phyloP scores from a whole-genome alignment of 257 asterid species.

The Lavandula angustifolia region DNA sequence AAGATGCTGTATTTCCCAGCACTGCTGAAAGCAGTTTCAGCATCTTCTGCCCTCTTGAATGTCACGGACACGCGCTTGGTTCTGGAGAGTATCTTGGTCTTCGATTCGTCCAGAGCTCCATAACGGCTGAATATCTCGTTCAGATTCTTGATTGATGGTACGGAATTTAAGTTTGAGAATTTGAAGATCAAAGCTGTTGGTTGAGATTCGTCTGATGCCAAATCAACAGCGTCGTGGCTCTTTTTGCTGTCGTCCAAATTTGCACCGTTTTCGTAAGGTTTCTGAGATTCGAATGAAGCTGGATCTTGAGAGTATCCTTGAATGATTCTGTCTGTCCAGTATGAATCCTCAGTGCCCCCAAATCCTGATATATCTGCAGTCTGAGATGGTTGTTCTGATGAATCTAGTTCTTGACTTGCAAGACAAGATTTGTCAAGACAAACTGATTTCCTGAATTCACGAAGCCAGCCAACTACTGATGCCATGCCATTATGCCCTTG shows the following conservation, averaged over 20 bases:
- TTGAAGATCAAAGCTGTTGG: slow-evolving; percentile 63
- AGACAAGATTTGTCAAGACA: slow-evolving; percentile 34
- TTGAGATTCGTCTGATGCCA: slow-evolving; percentile 34
- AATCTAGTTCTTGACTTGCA: slow-evolving; percentile 9
- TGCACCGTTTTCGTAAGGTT: slow-evolving; percentile 25
- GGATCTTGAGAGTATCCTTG: slow-evolving; percentile 43
- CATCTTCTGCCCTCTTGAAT: slow-evolving; percentile 59
- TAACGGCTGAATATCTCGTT: slow-evolving; percentile 58
- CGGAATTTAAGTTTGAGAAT: slow-evolving; percentile 51
- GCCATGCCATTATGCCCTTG: slow-evolving; percentile 35
- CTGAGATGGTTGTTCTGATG: slow-evolving; percentile 31
- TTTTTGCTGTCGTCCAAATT: slow-evolving; percentile 33
- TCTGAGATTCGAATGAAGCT: slow-evolving; percentile 35
- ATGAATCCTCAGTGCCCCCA: slow-evolving; percentile 53
- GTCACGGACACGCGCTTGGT: slow-evolving; percentile 64
- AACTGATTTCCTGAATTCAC: slow-evolving; percentile 47
- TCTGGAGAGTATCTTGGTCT: slow-evolving; percentile 51
- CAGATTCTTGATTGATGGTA: slow-evolving; percentile 55
- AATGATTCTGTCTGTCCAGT: slow-evolving; percentile 68
- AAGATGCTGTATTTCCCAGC: slow-evolving; percentile 65
- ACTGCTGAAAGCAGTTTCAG: slow-evolving; percentile 73
- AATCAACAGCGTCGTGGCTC: slow-evolving; percentile 16
- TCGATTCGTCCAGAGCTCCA: slow-evolving; percentile 62
- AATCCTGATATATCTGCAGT: slow-evolving; percentile 31
- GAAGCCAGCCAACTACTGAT: slow-evolving; percentile 44